These are phyloP conservation scores for Kuraishia capsulata DNA, from an alignment of 805 yeast genomes.

Conservation along the genomic window DNA sequence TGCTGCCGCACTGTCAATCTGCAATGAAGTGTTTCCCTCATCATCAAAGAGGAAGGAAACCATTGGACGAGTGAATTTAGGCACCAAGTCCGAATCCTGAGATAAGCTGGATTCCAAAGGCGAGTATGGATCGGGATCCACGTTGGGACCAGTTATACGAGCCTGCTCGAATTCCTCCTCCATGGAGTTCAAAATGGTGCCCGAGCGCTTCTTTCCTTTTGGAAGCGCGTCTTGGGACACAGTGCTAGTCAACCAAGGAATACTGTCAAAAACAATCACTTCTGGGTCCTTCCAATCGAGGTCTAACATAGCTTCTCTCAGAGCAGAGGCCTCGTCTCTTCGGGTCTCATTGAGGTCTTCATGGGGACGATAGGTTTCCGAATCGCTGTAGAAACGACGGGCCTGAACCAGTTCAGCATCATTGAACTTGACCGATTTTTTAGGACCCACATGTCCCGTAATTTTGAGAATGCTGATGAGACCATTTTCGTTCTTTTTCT, in stretches of 20 bases:
- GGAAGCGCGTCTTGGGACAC: background rate
- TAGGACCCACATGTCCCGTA: background rate
- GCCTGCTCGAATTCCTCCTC: background rate
- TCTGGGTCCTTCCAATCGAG: conserved; percentile 2
- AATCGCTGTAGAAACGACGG: background rate
- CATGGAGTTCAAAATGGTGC: background rate
- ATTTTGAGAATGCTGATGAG: background rate
- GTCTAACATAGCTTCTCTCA: background rate
- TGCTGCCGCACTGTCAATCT: background rate
- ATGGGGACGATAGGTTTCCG: background rate
- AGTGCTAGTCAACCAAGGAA: conserved; percentile 2
- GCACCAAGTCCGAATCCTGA: background rate
- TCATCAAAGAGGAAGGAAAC: too few species aligned
- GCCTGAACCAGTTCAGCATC: background rate
- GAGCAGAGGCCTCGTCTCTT: background rate
- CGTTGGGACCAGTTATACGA: background rate
- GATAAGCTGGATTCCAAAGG: background rate
- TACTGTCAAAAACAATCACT: background rate
- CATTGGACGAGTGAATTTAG: too few species aligned
- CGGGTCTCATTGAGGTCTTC: background rate
- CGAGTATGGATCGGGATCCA: background rate
- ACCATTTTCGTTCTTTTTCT: background rate
- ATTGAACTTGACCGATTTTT: background rate
- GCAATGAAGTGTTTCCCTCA: too few species aligned
- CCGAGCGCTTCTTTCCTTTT: background rate